Base-by-base conservation (phyloP, 495 filamentous ascomycete species). In the Clavariopsis aquatica region DNA sequence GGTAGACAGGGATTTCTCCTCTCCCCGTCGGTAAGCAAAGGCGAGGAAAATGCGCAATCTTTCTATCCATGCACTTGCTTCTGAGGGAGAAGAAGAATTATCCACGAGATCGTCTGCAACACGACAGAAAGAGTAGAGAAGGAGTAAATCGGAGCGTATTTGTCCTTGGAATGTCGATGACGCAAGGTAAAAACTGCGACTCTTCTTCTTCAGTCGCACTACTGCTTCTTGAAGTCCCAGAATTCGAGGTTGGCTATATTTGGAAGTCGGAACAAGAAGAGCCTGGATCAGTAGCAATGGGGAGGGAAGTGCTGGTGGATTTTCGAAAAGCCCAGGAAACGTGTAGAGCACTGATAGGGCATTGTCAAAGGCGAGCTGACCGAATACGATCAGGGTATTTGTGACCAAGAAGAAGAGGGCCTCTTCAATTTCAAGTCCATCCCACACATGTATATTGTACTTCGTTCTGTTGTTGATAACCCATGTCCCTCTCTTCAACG, bases 121-220 rank as follows among this genome's bases (percentile, higher is more conserved):
- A 17, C 87, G 82, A 64, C 86, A 90, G 68, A 89, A 89, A 0
- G 87, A 86, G 72, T 89, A 90, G 74, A 90, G 71, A 20, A 87
- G 73, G 31, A 87, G 78, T 7, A 90, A 73, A 64, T 90, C 87
- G 31, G 87, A 82, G 5, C 87, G 83, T 22, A 90, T 76, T 7
- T 81, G 76, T 0, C 85, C 86, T 45, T 82, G 77, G 68, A 90
- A 89, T 0, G 82, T 76, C 0, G 83, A 78, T 65, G 84, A 88
- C 4, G 87, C 87, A 10, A 89, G 74, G 69, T 87, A 87, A 73
- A 90, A 89, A 61, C 84, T 88, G 36, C 87, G 79, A 62, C 85
- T 88, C 69, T 88, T 89, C 34, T 71, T 74, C 34, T 76, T 69
- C 0, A 89, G 75, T 22, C 81, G 79, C 7, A 57, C 62, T 0